Evolutionary conservation across 140 eudicot genomes (phyloP).

Genomic region (Cichorium intybus): DNA sequence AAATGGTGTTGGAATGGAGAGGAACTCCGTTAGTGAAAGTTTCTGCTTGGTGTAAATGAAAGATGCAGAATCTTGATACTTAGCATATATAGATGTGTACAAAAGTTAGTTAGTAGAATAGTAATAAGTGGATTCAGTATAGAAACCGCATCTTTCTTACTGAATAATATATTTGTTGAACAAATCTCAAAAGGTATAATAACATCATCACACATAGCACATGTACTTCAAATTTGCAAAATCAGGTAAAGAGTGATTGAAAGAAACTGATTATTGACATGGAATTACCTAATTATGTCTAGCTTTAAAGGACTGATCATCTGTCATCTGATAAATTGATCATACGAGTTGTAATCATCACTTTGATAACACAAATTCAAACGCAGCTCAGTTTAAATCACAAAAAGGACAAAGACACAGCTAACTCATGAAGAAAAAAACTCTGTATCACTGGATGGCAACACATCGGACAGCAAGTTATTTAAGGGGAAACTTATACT

Average conservation of each 20-base stretch:
- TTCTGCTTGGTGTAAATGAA: slow-evolving; percentile 43
- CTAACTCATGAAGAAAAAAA: no score
- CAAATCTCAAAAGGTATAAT: neutral
- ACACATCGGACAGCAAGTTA: neutral
- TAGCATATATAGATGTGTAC: slow-evolving; percentile 9
- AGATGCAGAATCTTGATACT: neutral
- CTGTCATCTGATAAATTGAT: no score
- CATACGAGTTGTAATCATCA: no score
- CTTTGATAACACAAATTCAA: neutral
- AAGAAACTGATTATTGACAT: neutral
- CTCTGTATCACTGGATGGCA: no score
- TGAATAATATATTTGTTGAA: neutral
- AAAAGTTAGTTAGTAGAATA: slow-evolving; percentile 1
- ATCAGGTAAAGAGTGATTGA: neutral
- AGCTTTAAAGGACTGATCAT: no score
- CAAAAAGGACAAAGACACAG: neutral
- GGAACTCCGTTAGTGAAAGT: slow-evolving; percentile 57
- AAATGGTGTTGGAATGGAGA: slow-evolving; percentile 65
- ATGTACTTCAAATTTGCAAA: neutral
- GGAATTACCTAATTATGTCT: neutral
- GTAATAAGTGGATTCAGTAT: neutral
- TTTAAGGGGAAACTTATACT: neutral
- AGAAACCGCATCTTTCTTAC: neutral
- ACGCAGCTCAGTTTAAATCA: neutral
- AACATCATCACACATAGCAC: neutral